Base-by-base conservation (phyloP, 2,329 filamentous ascomycete species). In the Scedosporium minutisporum region DNA sequence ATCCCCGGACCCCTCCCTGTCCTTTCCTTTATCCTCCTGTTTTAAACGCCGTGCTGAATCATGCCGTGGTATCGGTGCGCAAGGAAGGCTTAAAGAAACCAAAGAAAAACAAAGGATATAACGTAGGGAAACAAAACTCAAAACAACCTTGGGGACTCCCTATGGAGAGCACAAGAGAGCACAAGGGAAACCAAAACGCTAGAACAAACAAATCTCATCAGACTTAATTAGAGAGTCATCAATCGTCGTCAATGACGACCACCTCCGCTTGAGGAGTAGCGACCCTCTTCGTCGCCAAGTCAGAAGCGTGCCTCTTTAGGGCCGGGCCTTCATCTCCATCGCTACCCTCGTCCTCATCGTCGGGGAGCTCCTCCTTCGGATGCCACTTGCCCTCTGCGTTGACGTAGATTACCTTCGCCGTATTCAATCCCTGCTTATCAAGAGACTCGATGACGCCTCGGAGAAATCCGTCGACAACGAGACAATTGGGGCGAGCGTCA, bases 391-490 rank as follows among this genome's bases (percentile, higher is more conserved):
- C 76, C 51, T 75, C 66, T 1, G 66, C 65, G 9, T 60, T 58
- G 4, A 74, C 68, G 1, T 61, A 66, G 48, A 78, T 72, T 12
- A 63, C 68, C 65, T 68, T 76, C n/a, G 68, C 68, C n/a, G 65
- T 61, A 1, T 46, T 59, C 9, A 67, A 65, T 1, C 68, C 67
- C 5, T 62, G 62, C 10, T 63, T 48, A 9, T 23, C 62, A 4
- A 69, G 33, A 6, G 96, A 76, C 57, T 80, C 72, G 14, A 85
- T 80, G 0, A 97, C 85, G 0, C 82, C 74, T 12, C 80, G 70
- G 55, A 97, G 77, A 70, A 92, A 97, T 1, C 83, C 83, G 69
- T 97, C 93, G 5, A 93, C 77, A 2, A 85, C 73, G 1, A 97
- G 80, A 64, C 78, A 83, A 25, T 80, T 77, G 0, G 93, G 95